Conservation (phyloP, 2,329 filamentous ascomycete genomes). For the Penicillium sp. region DNA sequence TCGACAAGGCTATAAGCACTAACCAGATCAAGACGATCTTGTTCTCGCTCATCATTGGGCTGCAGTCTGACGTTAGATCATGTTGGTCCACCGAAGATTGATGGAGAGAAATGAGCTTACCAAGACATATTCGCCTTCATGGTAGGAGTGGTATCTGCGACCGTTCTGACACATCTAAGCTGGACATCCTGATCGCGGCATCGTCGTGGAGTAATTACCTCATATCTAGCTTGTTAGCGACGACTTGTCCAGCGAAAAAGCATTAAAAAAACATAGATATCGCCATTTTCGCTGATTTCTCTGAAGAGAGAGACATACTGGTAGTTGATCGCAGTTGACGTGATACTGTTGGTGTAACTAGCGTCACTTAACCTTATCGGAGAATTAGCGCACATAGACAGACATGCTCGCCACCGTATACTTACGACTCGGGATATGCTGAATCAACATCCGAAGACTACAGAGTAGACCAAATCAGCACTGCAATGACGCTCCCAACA, state of each 20-base stretch:
- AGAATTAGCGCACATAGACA: conserved; percentile 9
- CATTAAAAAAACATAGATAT: not conserved
- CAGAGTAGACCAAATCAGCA: not conserved
- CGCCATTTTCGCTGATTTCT: not conserved
- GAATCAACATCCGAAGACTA: conserved; percentile 32
- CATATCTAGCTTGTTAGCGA: conserved; percentile 31
- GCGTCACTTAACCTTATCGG: conserved; percentile 26
- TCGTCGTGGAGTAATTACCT: conserved; percentile 23
- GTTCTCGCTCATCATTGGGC: conserved; percentile 40
- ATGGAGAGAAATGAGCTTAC: conserved; percentile 20
- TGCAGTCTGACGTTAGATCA: conserved; percentile 8
- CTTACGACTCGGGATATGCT: conserved; percentile 32
- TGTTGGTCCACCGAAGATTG: not conserved
- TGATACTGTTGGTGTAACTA: conserved; percentile 35
- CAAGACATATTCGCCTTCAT: conserved; percentile 34
- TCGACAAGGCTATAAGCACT: conserved; percentile 11
- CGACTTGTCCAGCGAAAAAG: no score
- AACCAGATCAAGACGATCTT: conserved; percentile 39
- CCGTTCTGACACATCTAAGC: conserved; percentile 28
- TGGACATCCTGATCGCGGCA: not conserved
- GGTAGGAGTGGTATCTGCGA: conserved; percentile 37
- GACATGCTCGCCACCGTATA: not conserved
- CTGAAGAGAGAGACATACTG: conserved; percentile 23
- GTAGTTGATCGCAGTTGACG: conserved; percentile 35
- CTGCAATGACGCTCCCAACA: not conserved